These are phyloP conservation scores for Macrocybe gigantea DNA, from an alignment of 768 basidiomycete species.

Conservation along the genomic window DNA sequence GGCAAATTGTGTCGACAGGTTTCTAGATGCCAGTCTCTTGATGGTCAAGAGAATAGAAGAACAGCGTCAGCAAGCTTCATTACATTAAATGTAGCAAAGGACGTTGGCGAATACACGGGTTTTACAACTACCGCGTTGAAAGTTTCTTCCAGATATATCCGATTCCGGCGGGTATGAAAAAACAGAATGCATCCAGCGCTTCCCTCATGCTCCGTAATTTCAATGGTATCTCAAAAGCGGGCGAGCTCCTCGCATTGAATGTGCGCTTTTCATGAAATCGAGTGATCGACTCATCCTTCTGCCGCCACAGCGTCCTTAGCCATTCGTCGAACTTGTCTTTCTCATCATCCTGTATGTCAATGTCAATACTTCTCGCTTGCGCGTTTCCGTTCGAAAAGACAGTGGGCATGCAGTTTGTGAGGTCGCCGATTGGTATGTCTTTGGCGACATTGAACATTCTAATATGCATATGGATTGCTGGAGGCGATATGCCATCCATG, in stretches of 20 bases:
- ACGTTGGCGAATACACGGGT: conserved; percentile 4
- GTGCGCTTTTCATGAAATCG: conserved; percentile 50
- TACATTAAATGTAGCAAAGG: neutral
- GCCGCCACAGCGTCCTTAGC: conserved; percentile 75
- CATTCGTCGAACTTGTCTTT: conserved; percentile 72
- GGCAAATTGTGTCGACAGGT: conserved; percentile 86
- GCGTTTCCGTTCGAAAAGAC: conserved; percentile 16
- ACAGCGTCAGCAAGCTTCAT: conserved; percentile 25
- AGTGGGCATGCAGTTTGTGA: conserved; percentile 30
- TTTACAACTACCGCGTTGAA: conserved; percentile 18
- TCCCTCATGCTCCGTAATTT: conserved; percentile 49
- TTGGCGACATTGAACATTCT: conserved; percentile 65
- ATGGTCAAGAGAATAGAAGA: conserved; percentile 67
- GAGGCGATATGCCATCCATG: conserved; percentile 73
- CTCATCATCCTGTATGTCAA: conserved; percentile 52
- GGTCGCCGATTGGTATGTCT: conserved; percentile 66
- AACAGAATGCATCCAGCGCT: conserved; percentile 62
- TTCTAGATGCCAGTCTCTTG: conserved; percentile 81
- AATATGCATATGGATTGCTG: conserved; percentile 82
- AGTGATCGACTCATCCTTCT: conserved; percentile 80
- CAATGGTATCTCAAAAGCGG: conserved; percentile 51
- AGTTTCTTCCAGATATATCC: conserved; percentile 42
- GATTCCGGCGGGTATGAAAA: conserved; percentile 54
- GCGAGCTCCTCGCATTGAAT: conserved; percentile 27
- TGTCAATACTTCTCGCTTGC: conserved; percentile 26